A percentile compares a stretch with the other conserved stretches of the same genome.
Conservation (phyloP, 192 early-diverging fungal genomes). For the Spinellus fusiger region DNA sequence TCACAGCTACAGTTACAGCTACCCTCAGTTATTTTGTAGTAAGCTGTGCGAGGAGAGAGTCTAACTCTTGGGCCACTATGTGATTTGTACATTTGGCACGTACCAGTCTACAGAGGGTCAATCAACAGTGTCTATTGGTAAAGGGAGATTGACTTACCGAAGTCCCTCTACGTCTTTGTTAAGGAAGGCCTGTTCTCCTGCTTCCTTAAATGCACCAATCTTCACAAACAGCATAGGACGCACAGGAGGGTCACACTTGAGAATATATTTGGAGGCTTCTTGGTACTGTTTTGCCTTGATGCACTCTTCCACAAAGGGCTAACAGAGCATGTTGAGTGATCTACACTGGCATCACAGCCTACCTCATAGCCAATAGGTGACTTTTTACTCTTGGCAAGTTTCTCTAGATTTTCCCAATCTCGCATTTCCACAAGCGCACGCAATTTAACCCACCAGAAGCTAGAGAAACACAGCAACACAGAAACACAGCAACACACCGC, state of each 20-base stretch:
- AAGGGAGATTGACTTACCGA: constrained; percentile 43
- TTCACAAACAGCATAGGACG: constrained; percentile 61
- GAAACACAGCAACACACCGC: neutral
- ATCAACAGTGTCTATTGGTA: neutral
- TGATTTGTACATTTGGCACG: constrained; percentile 38
- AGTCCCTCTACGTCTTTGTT: constrained; percentile 60
- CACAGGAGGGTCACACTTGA: constrained; percentile 56
- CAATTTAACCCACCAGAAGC: constrained; percentile 90
- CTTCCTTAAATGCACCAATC: constrained; percentile 69
- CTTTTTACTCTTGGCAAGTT: constrained; percentile 66
- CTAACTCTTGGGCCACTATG: constrained; percentile 40
- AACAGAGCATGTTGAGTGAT: neutral
- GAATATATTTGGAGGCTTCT: constrained; percentile 73
- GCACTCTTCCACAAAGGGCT: constrained; percentile 80
- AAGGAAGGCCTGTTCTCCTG: constrained; percentile 58
- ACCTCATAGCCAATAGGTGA: constrained; percentile 75
- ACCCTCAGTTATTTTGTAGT: constrained; percentile 19
- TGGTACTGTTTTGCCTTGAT: constrained; percentile 66
- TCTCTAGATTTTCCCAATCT: constrained; percentile 87
- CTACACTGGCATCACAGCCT: neutral
- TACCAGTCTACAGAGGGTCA: constrained; percentile 29
- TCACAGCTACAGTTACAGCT: neutral
- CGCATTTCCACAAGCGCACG: constrained; percentile 71
- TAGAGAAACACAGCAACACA: constrained; percentile 3
- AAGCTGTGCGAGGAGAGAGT: constrained; percentile 35